Conservation (phyloP, 495 filamentous ascomycete species). For the Terfezia claveryi region DNA sequence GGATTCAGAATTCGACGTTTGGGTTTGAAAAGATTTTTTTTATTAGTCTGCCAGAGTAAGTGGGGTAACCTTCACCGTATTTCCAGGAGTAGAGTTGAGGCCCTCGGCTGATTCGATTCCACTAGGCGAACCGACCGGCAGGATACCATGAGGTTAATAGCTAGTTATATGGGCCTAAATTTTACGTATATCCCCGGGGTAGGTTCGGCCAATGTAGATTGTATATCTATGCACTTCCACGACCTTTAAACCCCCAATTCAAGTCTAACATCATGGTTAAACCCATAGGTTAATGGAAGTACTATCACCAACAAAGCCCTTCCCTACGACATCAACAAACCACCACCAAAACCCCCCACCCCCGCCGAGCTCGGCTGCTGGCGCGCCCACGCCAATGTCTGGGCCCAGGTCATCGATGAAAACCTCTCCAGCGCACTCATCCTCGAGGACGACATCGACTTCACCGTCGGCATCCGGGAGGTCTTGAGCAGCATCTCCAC, state of each 20-base stretch:
- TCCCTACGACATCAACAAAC: not conserved
- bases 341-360: not conserved
- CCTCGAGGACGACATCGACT: conserved; percentile 29
- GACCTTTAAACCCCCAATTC: no score
- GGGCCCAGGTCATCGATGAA: conserved; percentile 17
- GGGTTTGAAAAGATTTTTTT: no score
- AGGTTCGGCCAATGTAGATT: no score
- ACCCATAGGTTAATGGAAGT: not conserved
- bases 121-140: conserved; percentile 1
- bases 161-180: not conserved
- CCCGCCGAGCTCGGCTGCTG: conserved; percentile 1
- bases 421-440: conserved; percentile 23
- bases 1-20: no score
- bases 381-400: conserved; percentile 14
- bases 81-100: no score
- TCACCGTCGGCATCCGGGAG: conserved; percentile 23
- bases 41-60: no score
- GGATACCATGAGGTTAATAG: not conserved
- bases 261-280: no score
- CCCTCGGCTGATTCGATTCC: no score
- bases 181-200: not conserved
- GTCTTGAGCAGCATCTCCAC: conserved; percentile 6
- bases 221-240: no score
- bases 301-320: not conserved
- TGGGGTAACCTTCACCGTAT: no score